phyloP scores from a whole-genome alignment of 1,284 basidiomycete species.

The Cryptococcus maquisensis region DNA sequence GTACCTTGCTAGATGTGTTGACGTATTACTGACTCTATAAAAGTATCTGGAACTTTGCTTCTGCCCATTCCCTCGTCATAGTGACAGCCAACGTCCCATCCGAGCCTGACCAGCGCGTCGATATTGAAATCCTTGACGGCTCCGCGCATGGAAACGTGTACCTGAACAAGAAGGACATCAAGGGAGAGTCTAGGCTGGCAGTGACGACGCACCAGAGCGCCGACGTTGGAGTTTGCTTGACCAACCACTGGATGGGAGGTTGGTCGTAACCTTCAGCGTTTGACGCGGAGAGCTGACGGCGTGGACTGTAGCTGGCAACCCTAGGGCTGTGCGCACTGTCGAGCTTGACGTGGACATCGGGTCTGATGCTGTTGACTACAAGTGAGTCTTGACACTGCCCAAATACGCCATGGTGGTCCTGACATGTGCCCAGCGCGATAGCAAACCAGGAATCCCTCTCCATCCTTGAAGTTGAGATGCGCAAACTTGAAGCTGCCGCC shows the following conservation, averaged over 20 bases:
- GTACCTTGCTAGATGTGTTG: neutral
- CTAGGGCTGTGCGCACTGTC: conserved; percentile 61
- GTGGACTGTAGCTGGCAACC: conserved; percentile 16
- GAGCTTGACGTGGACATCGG: conserved; percentile 98
- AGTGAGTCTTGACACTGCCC: conserved; percentile 56
- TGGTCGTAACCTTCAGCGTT: conserved; percentile 46
- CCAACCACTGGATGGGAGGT: conserved; percentile 71
- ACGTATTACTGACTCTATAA: conserved; percentile 27
- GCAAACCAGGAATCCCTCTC: conserved; percentile 97
- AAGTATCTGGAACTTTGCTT: conserved; percentile 93
- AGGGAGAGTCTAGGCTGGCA: conserved; percentile 85
- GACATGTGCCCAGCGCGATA: conserved; percentile 65
- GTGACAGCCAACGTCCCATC: conserved; percentile 86
- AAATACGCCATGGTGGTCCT: neutral
- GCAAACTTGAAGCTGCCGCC: conserved; percentile 89
- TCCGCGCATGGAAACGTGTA: conserved; percentile 84
- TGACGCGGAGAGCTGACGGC: neutral
- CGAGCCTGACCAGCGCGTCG: conserved; percentile 69
- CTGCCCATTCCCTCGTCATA: conserved; percentile 78
- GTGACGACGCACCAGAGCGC: conserved; percentile 91
- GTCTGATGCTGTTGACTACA: conserved; percentile 97
- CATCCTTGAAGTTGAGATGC: conserved; percentile 94
- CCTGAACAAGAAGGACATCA: conserved; percentile 80
- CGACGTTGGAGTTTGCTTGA: conserved; percentile 92
- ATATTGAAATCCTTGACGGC: conserved; percentile 92